Conservation (phyloP, 2,329 filamentous ascomycete species). For the Pseudogymnoascus sp. region DNA sequence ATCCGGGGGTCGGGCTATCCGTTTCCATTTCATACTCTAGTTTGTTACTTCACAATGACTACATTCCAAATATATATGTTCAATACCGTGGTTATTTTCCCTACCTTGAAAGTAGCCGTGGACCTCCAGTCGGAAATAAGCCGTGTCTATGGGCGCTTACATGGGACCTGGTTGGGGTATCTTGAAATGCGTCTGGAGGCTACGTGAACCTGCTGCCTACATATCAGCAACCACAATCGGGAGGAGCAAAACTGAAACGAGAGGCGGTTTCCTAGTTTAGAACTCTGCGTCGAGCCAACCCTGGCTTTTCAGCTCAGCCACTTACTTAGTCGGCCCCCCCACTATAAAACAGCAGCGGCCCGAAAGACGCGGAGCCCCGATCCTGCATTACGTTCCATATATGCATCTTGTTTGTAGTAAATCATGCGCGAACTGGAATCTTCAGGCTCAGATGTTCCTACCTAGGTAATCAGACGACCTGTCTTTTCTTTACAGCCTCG, state of each 20-base stretch:
- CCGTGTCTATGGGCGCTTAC: neutral
- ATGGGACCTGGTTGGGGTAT: neutral
- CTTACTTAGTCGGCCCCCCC: neutral
- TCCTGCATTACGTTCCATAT: neutral
- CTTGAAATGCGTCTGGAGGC: neutral
- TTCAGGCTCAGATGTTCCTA: neutral
- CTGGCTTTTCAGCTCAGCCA: neutral
- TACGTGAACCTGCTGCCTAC: neutral
- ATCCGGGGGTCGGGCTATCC: neutral
- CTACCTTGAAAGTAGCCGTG: neutral
- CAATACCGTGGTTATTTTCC: neutral
- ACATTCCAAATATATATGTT: too few relatives aligned
- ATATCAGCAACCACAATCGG: neutral
- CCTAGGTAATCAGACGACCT: neutral
- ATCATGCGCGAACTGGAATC: neutral
- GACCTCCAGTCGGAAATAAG: neutral
- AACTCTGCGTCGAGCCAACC: neutral
- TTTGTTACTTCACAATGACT: neutral
- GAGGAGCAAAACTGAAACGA: neutral
- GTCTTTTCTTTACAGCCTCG: neutral
- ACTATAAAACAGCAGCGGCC: neutral
- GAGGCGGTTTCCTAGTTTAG: neutral
- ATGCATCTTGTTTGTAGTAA: neutral
- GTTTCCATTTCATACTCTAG: neutral
- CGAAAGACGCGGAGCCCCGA: neutral